Percentiles rank a stretch among this genome's conserved stretches.
These are phyloP conservation scores for Acorus gramineus DNA, from an alignment of 106 monocot species.

Conservation along the genomic window DNA sequence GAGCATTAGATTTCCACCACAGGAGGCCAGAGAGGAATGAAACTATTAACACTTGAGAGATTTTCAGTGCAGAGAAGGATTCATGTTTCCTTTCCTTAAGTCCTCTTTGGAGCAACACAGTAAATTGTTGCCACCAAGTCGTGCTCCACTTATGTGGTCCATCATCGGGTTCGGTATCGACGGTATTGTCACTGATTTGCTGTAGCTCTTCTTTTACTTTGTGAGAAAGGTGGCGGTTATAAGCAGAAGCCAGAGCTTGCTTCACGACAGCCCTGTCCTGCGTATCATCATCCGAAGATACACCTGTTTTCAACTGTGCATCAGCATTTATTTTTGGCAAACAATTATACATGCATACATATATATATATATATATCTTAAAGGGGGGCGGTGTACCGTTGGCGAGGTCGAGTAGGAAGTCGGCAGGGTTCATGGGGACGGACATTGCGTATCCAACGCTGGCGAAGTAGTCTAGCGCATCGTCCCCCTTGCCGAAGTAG, in stretches of 20 bases:
- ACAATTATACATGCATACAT: neutral
- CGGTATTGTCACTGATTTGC: neutral
- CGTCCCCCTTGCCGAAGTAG: constrained; percentile 23
- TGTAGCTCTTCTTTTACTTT: constrained; percentile 14
- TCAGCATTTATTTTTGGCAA: neutral
- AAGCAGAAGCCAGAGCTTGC: constrained; percentile 27
- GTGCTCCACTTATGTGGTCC: constrained; percentile 28
- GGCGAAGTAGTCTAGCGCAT: constrained; percentile 25
- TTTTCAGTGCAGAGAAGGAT: constrained; percentile 36
- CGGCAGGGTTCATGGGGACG: constrained; percentile 28
- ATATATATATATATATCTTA: neutral
- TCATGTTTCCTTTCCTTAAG: constrained; percentile 59
- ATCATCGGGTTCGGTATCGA: constrained; percentile 4
- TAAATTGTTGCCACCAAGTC: constrained; percentile 56
- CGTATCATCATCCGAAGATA: constrained; percentile 10
- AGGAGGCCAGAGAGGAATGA: constrained; percentile 39
- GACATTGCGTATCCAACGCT: constrained; percentile 10
- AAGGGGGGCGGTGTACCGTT: constrained; percentile 13
- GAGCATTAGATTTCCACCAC: constrained; percentile 37
- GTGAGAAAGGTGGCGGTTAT: constrained; percentile 10
- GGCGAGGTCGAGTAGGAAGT: constrained; percentile 41
- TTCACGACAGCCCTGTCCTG: constrained; percentile 14
- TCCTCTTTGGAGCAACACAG: constrained; percentile 34
- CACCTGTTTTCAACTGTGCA: constrained; percentile 13
- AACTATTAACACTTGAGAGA: constrained; percentile 24